Evolutionary conservation across 1,139 yeast genomes (phyloP).

Genomic region (Yamadazyma oceani): DNA sequence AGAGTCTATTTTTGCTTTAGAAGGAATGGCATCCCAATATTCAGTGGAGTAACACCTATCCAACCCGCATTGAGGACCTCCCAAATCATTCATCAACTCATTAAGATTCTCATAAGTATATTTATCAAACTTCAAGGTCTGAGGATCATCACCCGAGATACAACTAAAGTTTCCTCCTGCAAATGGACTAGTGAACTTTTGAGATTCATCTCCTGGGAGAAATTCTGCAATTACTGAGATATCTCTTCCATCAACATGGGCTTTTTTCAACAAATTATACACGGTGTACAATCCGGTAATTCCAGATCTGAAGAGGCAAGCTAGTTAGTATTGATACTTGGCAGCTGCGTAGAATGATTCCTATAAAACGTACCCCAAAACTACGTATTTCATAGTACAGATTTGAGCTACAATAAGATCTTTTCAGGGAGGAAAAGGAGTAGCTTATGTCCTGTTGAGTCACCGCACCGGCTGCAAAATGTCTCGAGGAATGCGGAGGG

Average conservation of each 20-base stretch:
- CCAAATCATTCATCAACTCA: conserved; percentile 45
- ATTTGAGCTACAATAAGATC: too few relatives aligned
- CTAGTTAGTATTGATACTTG: background rate
- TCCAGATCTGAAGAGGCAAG: conserved; percentile 48
- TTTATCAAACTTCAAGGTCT: conserved; percentile 52
- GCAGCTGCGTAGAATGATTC: too few relatives aligned
- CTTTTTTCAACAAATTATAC: conserved; percentile 47
- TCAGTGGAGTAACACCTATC: conserved; percentile 55
- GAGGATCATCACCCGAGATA: conserved; percentile 58
- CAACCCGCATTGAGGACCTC: conserved; percentile 54
- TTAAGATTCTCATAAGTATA: conserved; percentile 52
- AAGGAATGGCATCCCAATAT: conserved; percentile 43
- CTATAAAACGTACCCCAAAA: conserved; percentile 31
- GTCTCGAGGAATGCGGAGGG: too few relatives aligned
- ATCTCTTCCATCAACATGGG: conserved; percentile 41
- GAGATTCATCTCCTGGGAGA: conserved; percentile 73
- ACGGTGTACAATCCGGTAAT: conserved; percentile 70
- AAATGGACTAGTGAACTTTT: conserved; percentile 73
- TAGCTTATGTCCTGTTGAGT: too few relatives aligned
- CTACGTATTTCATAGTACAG: conserved; percentile 21
- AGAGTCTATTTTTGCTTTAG: conserved; percentile 10
- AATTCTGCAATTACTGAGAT: conserved; percentile 61
- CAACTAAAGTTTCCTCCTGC: conserved; percentile 77
- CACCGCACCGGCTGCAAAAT: too few relatives aligned
- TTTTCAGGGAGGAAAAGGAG: too few relatives aligned